A percentile compares a stretch with the other conserved stretches of the same genome.
These are phyloP conservation scores for Rosa rugosa DNA, from an alignment of 306 rosid genomes.

Conservation along the genomic window DNA sequence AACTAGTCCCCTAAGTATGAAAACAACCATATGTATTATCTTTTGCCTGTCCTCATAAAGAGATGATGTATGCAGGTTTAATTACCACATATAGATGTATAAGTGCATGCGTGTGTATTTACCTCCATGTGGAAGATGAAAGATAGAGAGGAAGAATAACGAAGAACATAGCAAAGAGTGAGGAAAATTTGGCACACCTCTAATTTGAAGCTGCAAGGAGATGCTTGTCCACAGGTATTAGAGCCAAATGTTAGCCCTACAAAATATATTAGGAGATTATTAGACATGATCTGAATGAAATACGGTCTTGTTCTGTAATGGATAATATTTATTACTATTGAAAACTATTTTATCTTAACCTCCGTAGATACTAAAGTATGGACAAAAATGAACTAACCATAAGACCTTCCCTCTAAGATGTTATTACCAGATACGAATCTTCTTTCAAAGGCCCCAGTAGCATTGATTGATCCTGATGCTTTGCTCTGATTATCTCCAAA, in stretches of 20 bases:
- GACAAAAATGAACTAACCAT: constrained; percentile 9
- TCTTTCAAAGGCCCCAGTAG: constrained; percentile 33
- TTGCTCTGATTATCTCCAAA: constrained; percentile 47
- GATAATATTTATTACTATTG: background rate
- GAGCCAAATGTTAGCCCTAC: constrained; percentile 42
- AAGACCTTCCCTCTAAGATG: constrained; percentile 16
- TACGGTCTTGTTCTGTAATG: background rate
- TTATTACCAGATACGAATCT: constrained; percentile 47
- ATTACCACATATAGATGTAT: background rate
- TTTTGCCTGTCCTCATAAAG: background rate
- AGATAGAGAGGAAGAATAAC: background rate
- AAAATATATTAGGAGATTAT: constrained; percentile 14
- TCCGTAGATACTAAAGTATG: background rate
- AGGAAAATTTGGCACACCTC: constrained; percentile 47
- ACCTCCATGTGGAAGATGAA: background rate
- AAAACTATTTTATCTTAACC: background rate
- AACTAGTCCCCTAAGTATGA: background rate
- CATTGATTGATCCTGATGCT: constrained; percentile 30
- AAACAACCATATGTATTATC: background rate
- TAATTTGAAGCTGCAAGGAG: constrained; percentile 51
- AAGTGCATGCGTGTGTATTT: background rate
- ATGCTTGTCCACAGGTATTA: constrained; percentile 36
- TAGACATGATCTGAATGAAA: background rate
- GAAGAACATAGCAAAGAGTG: constrained; percentile 14
- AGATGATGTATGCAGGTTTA: background rate